These are phyloP conservation scores for Fusarium burgessii DNA, from an alignment of 2,329 filamentous ascomycete species.

Conservation along the genomic window DNA sequence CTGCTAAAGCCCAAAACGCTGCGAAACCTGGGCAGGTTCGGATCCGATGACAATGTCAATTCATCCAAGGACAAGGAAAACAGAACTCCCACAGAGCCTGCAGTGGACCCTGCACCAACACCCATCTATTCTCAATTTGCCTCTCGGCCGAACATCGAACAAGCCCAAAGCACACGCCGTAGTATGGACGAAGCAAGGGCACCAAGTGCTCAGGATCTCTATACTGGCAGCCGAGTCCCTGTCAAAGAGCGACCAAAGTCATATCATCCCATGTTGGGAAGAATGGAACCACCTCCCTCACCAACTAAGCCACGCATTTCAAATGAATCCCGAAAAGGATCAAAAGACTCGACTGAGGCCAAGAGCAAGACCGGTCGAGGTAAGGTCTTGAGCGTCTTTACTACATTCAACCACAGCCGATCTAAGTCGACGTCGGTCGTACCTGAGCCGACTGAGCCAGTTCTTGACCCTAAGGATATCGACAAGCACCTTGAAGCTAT, in stretches of 20 bases:
- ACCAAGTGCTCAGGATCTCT: slow-evolving; percentile 36
- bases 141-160: slow-evolving; percentile 43
- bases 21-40: slow-evolving; percentile 70
- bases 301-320: slow-evolving; percentile 40
- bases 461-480: slow-evolving; percentile 66
- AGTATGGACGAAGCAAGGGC: slow-evolving; percentile 44
- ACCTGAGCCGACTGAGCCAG: slow-evolving; percentile 59
- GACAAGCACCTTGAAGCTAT: slow-evolving; percentile 70
- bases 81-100: slow-evolving; percentile 64
- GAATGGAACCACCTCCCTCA: slow-evolving; percentile 39
- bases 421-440: slow-evolving; percentile 51
- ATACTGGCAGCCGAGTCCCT: slow-evolving; percentile 34
- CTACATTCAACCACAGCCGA: slow-evolving; percentile 54
- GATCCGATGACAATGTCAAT: slow-evolving; percentile 64
- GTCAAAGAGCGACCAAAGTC: slow-evolving; percentile 64
- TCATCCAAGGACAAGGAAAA: slow-evolving; percentile 84
- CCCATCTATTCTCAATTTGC: slow-evolving; percentile 86
- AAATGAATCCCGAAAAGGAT: slow-evolving; percentile 43
- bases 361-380: slow-evolving; percentile 56
- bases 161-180: slow-evolving; percentile 35
- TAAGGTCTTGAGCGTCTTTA: slow-evolving; percentile 55
- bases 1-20: slow-evolving; percentile 82
- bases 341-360: slow-evolving; percentile 46
- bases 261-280: slow-evolving; percentile 54
- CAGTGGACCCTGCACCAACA: slow-evolving; percentile 56